A percentile compares a stretch with the other conserved stretches of the same genome.
phyloP scores from a whole-genome alignment of 2,329 filamentous ascomycete genomes.

The Ceratocystis huliohia region DNA sequence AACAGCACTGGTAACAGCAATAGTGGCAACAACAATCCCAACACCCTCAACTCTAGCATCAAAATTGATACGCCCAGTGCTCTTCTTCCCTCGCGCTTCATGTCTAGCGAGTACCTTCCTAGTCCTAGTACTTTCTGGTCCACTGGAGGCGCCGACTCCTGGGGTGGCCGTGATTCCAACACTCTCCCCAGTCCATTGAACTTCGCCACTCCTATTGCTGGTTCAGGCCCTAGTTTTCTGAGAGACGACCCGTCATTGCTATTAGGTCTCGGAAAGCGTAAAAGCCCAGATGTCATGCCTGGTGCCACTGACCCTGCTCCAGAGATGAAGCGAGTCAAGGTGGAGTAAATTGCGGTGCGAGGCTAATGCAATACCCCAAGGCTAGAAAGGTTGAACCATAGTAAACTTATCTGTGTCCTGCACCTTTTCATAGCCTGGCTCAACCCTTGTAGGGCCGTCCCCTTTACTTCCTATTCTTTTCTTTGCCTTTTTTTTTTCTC shows the following conservation, averaged over 20 bases:
- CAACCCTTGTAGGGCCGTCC: neutral
- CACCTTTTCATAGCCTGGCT: neutral
- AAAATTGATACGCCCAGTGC: conserved; percentile 64
- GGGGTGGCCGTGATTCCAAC: conserved; percentile 73
- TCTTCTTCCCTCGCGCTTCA: conserved; percentile 69
- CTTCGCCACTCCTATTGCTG: conserved; percentile 69
- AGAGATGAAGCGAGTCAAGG: conserved; percentile 43
- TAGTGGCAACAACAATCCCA: conserved; percentile 31
- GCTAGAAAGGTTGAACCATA: neutral
- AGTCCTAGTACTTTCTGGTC: conserved; percentile 80
- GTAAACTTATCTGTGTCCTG: neutral
- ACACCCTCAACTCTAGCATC: conserved; percentile 26
- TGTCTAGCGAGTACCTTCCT: conserved; percentile 74
- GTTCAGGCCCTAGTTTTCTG: conserved; percentile 49
- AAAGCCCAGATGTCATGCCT: conserved; percentile 41
- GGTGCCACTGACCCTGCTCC: conserved; percentile 32
- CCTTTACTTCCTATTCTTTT: conserved; percentile 8
- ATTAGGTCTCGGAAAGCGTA: conserved; percentile 36
- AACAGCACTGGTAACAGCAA: conserved; percentile 21
- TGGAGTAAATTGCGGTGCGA: conserved; percentile 30
- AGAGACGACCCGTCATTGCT: conserved; percentile 37
- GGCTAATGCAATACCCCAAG: neutral
- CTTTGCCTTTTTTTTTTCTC: conserved; percentile 14
- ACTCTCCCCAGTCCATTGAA: conserved; percentile 86
- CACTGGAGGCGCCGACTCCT: conserved; percentile 44